Base-by-base conservation (phyloP, 2,329 filamentous ascomycete species). In the Penicillium freii region DNA sequence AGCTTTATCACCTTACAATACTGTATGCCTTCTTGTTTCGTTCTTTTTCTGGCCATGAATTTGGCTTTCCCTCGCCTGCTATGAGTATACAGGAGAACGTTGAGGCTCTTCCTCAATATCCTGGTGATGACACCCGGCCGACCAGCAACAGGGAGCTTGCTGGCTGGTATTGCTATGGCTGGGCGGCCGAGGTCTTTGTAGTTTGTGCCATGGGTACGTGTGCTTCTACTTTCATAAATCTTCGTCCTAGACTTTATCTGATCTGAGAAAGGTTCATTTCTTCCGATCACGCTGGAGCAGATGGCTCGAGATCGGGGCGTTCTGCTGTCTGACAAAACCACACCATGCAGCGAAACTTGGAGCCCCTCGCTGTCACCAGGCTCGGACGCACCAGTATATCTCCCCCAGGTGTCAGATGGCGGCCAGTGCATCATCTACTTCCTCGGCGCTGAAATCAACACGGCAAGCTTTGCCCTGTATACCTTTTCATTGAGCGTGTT, bases 401-500 rank as follows among this genome's bases (percentile, higher is more conserved):
- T 51, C 9, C 59, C 51, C 25, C 59, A 62, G 34, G 53, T 51
- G 43, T 63, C 65, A 66, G 73, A 65, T 62, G 80, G 64, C 42
- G 82, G 81, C 48, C 91, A 95, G 72, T 99, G 94, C 71, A 80
- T 97, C 58, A 86, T 97, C 58, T 85, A 88, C 62, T 80, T 97
- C 5, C 78, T 96, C 25, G 93, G 93, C 6, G 74, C 89, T 58
- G 88, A 96, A 69, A 88, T 99, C 77, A 97, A 97, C 75, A 97
- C 93, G 0, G 92, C 93, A 36, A 95, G 90, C 74, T 97, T 97
- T 74, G 93, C 92, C 72, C 96, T 97, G 91, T 97, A 97, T 77
- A 97, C 92, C 2, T 99, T 99, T 75, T 96, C 92, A 57, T 80
- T 95, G 69, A 95, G 91, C 71, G 94, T 99, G 1, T 75, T 97